Percentiles rank a stretch among this genome's conserved stretches.
Conservation (phyloP, 164 flowering plant species). For the Paratinospora sagittata region DNA sequence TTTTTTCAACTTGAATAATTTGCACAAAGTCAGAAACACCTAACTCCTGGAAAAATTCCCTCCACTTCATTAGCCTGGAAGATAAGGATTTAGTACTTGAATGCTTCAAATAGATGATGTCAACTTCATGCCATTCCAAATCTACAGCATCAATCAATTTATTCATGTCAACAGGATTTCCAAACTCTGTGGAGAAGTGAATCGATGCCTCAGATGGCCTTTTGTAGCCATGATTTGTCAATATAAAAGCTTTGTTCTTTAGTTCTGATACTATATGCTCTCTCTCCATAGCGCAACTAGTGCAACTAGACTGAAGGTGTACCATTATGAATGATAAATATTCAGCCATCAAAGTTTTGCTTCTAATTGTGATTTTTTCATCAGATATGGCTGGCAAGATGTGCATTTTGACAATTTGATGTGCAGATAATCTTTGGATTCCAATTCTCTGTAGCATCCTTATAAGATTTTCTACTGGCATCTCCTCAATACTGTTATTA, state of each 20-base stretch:
- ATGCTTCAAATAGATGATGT: constrained; percentile 57
- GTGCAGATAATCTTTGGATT: constrained; percentile 65
- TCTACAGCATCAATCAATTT: constrained; percentile 36
- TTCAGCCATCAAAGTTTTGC: constrained; percentile 55
- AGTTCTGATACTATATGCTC: constrained; percentile 52
- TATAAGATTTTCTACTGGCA: constrained; percentile 28
- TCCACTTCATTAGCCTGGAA: constrained; percentile 50
- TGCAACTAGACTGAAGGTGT: constrained; percentile 69
- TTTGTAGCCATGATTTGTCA: constrained; percentile 70
- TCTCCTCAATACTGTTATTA: constrained; percentile 19
- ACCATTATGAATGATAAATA: constrained; percentile 70
- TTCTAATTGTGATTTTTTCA: constrained; percentile 17
- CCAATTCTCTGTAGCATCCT: constrained; percentile 62
- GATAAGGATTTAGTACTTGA: constrained; percentile 33
- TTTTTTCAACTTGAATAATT: constrained; percentile 46
- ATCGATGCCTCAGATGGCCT: constrained; percentile 50
- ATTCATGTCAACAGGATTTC: constrained; percentile 47
- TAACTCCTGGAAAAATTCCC: constrained; percentile 61
- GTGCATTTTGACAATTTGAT: constrained; percentile 68
- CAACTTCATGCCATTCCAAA: constrained; percentile 70
- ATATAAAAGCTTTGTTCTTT: constrained; percentile 47
- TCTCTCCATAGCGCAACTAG: constrained; percentile 48
- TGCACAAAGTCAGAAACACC: constrained; percentile 86
- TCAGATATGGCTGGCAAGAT: constrained; percentile 60
- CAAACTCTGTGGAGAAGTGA: constrained; percentile 72